Evolutionary conservation across 805 yeast species (phyloP), one percentile per base, ranked within the genome.

Genomic region (Metschnikowia koreensis): DNA sequence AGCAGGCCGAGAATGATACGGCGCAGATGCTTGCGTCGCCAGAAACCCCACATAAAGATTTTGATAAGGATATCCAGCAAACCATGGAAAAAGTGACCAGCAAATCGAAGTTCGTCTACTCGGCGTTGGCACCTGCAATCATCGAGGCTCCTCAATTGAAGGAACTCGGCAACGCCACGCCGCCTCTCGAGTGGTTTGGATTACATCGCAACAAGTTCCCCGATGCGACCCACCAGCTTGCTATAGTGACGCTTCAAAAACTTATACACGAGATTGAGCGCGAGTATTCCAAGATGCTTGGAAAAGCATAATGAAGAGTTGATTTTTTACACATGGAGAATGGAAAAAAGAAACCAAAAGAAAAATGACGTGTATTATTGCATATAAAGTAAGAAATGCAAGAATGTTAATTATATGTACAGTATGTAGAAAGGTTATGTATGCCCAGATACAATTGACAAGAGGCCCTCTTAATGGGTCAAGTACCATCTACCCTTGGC

Each of bases 131-230:
- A 37, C 87, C 87, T 10, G 97, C 97, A 0, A 74, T 81, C 7
- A 90, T 94, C 37, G 96, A 88, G 55, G 88, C 94, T 16, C 98
- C 98, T 1, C 93, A 86, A 59, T 74, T 94, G 62, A 84, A 83
- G 62, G 98, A 94, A 62, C 76, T 94, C 61, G 98, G 99, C 27
- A 92, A 87, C 69, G 98, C 97, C 1, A 94, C 99, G 0, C 99
- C 99, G 0, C 99, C 99, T 1, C 71, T 94, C 52, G 99, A 94
- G 66, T 94, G 99, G 99, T 88, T 94, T 72, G 99, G 99, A 1
- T 76, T 94, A 31, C 94, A 94, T 66, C 78, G 98, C 58, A 81
- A 86, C 60, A 82, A 84, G 58, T 83, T 94, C 58, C 99, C 99
- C 0, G 84, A 87, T 39, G 77, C 88, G 52, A 86, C 97, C 0